Evolutionary conservation across 2,329 filamentous ascomycete genomes (phyloP).

Genomic region (Chrysosporium queenslandicum): DNA sequence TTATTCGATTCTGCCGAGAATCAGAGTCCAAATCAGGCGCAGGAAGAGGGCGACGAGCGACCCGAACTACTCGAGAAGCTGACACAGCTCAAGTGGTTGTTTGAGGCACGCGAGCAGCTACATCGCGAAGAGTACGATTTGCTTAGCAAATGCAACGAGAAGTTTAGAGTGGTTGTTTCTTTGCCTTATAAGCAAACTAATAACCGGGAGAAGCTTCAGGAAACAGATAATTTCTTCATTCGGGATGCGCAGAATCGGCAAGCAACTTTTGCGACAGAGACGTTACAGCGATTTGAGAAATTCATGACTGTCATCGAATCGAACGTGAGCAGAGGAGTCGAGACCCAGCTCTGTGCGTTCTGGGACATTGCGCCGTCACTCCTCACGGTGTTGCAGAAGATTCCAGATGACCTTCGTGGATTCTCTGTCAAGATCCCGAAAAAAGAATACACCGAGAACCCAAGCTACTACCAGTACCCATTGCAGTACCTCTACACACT

Average conservation of each 20-base stretch:
- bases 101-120: conserved; percentile 80
- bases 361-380: conserved; percentile 94
- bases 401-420: conserved; percentile 48
- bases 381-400: conserved; percentile 64
- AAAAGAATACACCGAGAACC: conserved; percentile 75
- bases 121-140: conserved; percentile 79
- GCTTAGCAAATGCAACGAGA: conserved; percentile 71
- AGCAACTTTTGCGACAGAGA: conserved; percentile 59
- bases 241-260: conserved; percentile 66
- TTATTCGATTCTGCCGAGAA: conserved; percentile 62
- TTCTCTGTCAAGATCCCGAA: conserved; percentile 70
- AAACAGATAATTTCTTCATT: conserved; percentile 71
- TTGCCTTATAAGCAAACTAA: conserved; percentile 65
- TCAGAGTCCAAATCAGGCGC: conserved; percentile 66
- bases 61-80: conserved; percentile 90
- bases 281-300: conserved; percentile 60
- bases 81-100: conserved; percentile 92
- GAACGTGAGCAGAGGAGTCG: conserved; percentile 78
- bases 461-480: conserved; percentile 67
- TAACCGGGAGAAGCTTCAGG: conserved; percentile 67
- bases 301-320: conserved; percentile 71
- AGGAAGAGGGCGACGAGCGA: conserved; percentile 90
- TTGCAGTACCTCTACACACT: conserved; percentile 84
- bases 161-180: conserved; percentile 74
- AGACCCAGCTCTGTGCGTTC: conserved; percentile 84